phyloP scores from a whole-genome alignment of 140 eudicot species.

The Stevia rebaudiana region DNA sequence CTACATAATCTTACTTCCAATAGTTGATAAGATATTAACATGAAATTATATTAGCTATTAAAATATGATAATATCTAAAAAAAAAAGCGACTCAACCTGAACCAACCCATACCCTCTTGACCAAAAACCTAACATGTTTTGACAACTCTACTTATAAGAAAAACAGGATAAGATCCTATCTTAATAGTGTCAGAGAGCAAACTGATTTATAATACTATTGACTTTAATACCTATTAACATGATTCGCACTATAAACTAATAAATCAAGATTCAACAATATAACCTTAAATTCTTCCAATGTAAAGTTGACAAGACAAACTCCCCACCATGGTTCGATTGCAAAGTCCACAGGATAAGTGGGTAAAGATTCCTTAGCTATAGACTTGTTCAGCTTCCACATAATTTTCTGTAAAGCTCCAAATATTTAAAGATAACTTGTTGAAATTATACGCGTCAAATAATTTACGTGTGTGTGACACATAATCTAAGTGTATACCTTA shows the following conservation, averaged over 20 bases:
- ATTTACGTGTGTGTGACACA: background rate
- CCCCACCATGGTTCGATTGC: constrained; percentile 99
- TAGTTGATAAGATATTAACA: background rate
- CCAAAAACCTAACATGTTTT: background rate
- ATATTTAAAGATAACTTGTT: constrained; percentile 13
- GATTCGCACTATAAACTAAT: background rate
- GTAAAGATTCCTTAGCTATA: constrained; percentile 94
- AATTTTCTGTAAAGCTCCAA: constrained; percentile 74
- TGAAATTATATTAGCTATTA: background rate
- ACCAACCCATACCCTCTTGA: background rate
- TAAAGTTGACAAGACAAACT: constrained; percentile 91
- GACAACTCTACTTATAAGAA: background rate
- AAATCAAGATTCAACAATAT: constrained; percentile 21
- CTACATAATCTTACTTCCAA: background rate
- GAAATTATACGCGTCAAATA: constrained; percentile 4
- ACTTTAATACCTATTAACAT: background rate
- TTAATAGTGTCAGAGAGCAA: background rate
- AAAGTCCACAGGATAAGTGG: constrained; percentile 85
- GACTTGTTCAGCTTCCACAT: constrained; percentile 99
- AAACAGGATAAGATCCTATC: background rate
- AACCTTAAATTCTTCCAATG: constrained; percentile 94
- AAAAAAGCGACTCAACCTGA: background rate
- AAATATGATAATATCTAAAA: background rate
- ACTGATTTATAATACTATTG: background rate
- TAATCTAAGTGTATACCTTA: constrained; percentile 51